Base-by-base conservation (phyloP, 768 basidiomycete species). In the Trametes meyenii region DNA sequence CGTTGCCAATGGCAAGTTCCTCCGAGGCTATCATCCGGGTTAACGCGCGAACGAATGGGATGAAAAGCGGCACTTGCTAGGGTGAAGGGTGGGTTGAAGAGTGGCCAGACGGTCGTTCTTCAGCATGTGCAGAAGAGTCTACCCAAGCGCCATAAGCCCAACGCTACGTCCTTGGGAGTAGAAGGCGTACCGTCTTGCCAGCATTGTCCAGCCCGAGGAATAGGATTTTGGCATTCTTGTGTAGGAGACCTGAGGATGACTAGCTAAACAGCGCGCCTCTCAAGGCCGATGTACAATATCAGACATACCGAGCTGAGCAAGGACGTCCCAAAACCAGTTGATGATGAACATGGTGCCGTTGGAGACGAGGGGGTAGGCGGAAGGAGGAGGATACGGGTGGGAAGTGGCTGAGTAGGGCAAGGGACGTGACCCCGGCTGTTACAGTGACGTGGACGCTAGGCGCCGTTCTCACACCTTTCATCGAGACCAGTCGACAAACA, bases 141-240 rank as follows among this genome's bases (percentile, higher is more conserved):
- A 52, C 19, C 16, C 16, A 40, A 8, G 29, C 17, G 56, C 10
- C 40, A 42, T 42, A 12, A 42, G 40, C 40, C 23, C 50, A 52
- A 4, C 4, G 12, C 42, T 45, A 38, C 5, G 48, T 6, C n/a
- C 23, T 36, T 14, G 29, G n/a, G 3, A 35, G 13, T 10, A 21
- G 17, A 17, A 33, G 29, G 54, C 68, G 61, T 64, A 97, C 96
- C 62, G 97, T 98, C 85, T 98, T 99, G 73, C 97, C 96, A 54
- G 97, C 97, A 81, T 98, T 99, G 75, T 98, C 96, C 57, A 98
- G 85, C 65, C 97, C 97, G 54, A 99, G 85, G 87, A 99, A 99
- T 65, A 99, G 85, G 74, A 99, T 97, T 85, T 98, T 99, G 67
- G 97, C 97, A 74, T 97, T 98, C 90, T 99, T 97, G 83, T 95